Percentiles rank a stretch among this genome's conserved stretches.
Conservation (phyloP, 2,329 filamentous ascomycete genomes). For the Trichophyton simii region DNA sequence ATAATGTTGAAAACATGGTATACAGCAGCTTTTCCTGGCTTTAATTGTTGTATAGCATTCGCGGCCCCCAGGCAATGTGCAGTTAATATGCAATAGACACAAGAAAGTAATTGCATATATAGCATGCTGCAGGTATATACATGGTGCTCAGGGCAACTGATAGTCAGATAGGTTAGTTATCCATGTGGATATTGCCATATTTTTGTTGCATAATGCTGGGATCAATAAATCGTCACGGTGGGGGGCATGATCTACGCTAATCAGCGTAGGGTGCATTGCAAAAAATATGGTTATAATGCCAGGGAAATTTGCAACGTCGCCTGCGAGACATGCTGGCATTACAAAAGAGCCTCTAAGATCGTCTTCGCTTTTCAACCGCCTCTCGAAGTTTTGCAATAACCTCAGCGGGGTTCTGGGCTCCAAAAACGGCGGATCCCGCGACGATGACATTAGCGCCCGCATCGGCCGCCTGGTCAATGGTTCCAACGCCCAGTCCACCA, state of each 20-base stretch:
- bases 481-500: conserved; percentile 74
- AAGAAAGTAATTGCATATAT: background rate
- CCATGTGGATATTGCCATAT: background rate
- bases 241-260: background rate
- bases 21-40: background rate
- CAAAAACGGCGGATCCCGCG: conserved; percentile 89
- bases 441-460: conserved; percentile 97
- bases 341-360: background rate
- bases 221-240: background rate
- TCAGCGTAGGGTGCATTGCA: background rate
- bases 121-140: background rate
- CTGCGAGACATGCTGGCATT: background rate
- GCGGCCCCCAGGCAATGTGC: background rate
- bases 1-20: background rate
- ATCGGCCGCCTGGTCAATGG: conserved; percentile 86
- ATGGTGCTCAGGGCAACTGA: background rate
- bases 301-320: background rate
- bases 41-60: background rate
- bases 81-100: background rate
- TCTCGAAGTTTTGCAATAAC: conserved; percentile 73
- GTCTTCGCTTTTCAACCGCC: conserved; percentile 56
- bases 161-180: background rate
- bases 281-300: background rate
- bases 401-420: conserved; percentile 72
- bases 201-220: background rate